Evolutionary conservation across 1,284 basidiomycete species (phyloP), one percentile per base, ranked within the genome.

Genomic region (Earliella scabrosa): DNA sequence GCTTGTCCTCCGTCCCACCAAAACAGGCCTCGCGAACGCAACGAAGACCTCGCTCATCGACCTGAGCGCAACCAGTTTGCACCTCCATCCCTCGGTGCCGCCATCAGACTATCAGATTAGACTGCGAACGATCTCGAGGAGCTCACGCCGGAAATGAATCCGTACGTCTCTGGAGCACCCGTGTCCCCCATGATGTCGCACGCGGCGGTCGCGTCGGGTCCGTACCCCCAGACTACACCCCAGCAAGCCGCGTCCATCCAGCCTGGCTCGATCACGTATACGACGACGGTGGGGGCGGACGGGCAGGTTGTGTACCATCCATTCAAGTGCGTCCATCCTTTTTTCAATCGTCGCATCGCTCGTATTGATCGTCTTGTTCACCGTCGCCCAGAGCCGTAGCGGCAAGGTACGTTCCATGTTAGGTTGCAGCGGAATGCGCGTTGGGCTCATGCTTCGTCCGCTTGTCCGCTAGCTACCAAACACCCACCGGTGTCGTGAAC

Each of bases 241-340:
- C 60, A 64, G 51, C 63, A 54, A 32, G 50, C 51, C 6, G 63
- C 62, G 16, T 73, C 73, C 61, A 81, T 82, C 54, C 69, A 72
- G 44, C 80, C 86, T 35, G 87, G 87, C 24, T 74, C 85, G 38
- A 78, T 86, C 65, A 89, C 86, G 18, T 91, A 89, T 61, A 87
- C 87, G 1, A 88, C 86, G 8, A 78, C 82, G 2, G 77, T 75
- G 1, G 77, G 76, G 3, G 72, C 79, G 31, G 83, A 89, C 73
- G 88, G 88, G 9, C 75, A 78, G 63, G 59, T 82, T 32, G 67
- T 78, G 45, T 91, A 90, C 68, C 85, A 88, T 65, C 79, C 84
- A 4, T 91, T 89, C 81, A 89, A 76, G 88, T 88, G 66, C 63
- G 83, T 67, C 31, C 44, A 40, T 36, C 45, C 26, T 27, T 21